A percentile compares a stretch with the other conserved stretches of the same genome.
Evolutionary conservation across 768 basidiomycete genomes (phyloP).

Genomic region (Solioccasus polychromus): DNA sequence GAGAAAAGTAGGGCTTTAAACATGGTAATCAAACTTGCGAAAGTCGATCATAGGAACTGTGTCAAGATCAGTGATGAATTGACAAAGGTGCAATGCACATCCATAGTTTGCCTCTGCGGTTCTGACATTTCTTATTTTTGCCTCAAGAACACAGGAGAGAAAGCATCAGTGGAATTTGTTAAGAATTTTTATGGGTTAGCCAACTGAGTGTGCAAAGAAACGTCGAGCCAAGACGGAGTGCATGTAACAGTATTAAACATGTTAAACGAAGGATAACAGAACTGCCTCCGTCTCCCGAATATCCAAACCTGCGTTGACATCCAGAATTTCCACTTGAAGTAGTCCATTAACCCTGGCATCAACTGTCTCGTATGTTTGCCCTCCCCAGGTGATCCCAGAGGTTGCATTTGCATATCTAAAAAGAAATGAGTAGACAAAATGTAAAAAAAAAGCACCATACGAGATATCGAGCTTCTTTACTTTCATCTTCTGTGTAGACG

Average conservation of each 20-base stretch:
- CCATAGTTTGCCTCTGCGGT: background rate
- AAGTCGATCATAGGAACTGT: slow-evolving; percentile 70
- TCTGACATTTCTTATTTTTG: background rate
- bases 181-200: slow-evolving; percentile 36
- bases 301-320: slow-evolving; percentile 39
- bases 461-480: slow-evolving; percentile 49
- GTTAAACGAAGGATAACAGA: slow-evolving; percentile 25
- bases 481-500: slow-evolving; percentile 31
- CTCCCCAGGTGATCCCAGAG: slow-evolving; percentile 54
- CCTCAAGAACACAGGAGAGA: slow-evolving; percentile 67
- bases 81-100: slow-evolving; percentile 53
- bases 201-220: background rate
- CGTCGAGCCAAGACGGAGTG: background rate
- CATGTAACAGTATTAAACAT: background rate
- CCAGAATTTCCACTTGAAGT: slow-evolving; percentile 27
- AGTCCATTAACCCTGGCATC: slow-evolving; percentile 41
- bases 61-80: slow-evolving; percentile 94
- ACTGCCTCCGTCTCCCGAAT: slow-evolving; percentile 49
- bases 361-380: slow-evolving; percentile 54
- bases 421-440: background rate
- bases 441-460: slow-evolving; percentile 25
- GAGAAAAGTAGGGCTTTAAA: slow-evolving; percentile 81
- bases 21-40: slow-evolving; percentile 91
- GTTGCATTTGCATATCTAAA: slow-evolving; percentile 48
- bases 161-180: slow-evolving; percentile 53